Evolutionary conservation across 176 grass and related monocot species (phyloP).

Genomic region (Cenchrus americanus): DNA sequence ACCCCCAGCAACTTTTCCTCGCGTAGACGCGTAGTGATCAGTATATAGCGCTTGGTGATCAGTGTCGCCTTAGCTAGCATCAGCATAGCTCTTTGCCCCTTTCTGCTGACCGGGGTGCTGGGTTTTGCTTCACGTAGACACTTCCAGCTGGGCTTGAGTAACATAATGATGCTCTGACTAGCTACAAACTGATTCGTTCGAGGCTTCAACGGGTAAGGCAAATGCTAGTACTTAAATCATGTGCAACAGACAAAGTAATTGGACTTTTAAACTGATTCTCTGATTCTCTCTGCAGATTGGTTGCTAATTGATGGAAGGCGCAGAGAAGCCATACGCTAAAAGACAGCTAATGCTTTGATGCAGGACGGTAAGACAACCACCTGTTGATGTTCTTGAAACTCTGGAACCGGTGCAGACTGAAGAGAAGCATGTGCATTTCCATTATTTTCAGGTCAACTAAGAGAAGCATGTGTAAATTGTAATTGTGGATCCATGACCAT

Average conservation of each 20-base stretch:
- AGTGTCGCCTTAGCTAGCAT: neutral
- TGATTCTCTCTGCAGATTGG: neutral
- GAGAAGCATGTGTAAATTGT: neutral
- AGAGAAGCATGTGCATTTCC: constrained; percentile 1
- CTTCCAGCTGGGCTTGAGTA: constrained; percentile 35
- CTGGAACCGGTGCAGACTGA: neutral
- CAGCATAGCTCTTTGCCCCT: neutral
- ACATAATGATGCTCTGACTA: neutral
- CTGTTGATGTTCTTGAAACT: neutral
- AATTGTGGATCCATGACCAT: neutral
- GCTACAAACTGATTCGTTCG: neutral
- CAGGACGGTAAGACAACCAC: neutral
- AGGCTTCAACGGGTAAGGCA: neutral
- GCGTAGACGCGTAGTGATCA: neutral
- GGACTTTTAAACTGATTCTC: constrained; percentile 6
- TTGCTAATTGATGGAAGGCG: neutral
- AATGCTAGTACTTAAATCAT: neutral
- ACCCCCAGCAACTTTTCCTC: constrained; percentile 9
- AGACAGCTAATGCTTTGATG: constrained; percentile 32
- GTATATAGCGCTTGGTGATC: too few species aligned
- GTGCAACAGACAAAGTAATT: constrained; percentile 6
- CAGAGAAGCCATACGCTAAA: neutral
- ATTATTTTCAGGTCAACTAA: neutral
- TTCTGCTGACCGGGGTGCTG: neutral
- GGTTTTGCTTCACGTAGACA: neutral